Evolutionary conservation across 1,284 basidiomycete species (phyloP), one percentile per base, ranked within the genome.

Genomic region (Thecaphora frezii): DNA sequence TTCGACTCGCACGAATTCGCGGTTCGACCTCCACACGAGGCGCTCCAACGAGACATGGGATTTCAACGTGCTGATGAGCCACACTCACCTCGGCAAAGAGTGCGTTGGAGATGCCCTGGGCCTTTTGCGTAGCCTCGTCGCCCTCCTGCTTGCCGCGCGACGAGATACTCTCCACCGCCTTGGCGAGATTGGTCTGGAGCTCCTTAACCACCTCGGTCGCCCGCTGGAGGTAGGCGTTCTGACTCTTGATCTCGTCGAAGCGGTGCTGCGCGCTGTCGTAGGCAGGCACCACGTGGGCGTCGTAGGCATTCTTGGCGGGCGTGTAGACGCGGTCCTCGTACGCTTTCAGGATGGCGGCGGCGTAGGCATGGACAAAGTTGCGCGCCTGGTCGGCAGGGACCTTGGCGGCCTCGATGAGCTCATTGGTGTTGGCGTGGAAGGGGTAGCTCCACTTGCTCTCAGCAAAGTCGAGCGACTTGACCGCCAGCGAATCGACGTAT

Each of bases 391-490:
- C 66, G 18, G 72, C 64, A 25, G 72, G 70, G 9, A 55, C 44
- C 62, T 67, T 66, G 46, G 67, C 71, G 21, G 53, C 49, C 24
- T 68, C 50, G 47, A 67, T 58, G 25, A 78, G 48, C 40, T 77
- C 68, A 33, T 58, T 51, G 25, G 73, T 58, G 48, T 70, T 74
- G 46, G 71, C 72, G 52, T 74, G 66, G 68, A 78, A 78, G 30
- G 76, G 76, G 62, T 77, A 77, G 39, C 61, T 64, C 57, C 70
- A 67, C 51, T 74, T 74, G 66, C 59, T 61, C 59, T 78, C 75
- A 44, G 65, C 74, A 51, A 73, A 74, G 47, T 71, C 58, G 38
- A 78, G 55, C 51, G 61, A 63, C 61, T 76, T 73, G 58, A 69
- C 50, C 26, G 66, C 68, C 23, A 62, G 58, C 38, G 60, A 57